Evolutionary conservation across 2,329 filamentous ascomycete genomes (phyloP), one percentile per base, ranked within the genome.

Genomic region (Leptodontidium sp.): DNA sequence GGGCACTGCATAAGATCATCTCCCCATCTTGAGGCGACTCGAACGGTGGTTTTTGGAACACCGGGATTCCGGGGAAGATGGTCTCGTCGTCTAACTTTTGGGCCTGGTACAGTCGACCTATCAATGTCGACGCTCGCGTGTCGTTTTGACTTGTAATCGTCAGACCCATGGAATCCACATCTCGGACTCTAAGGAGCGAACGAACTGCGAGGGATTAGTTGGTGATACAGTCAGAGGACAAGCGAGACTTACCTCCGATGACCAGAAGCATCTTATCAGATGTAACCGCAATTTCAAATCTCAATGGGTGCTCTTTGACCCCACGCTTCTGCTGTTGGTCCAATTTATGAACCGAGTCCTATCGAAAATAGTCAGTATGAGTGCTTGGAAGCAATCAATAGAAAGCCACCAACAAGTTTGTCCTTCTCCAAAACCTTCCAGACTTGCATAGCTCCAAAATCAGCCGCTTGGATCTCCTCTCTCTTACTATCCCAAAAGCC

Each of bases 41-140:
- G 53, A 58, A 65, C 2, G 64, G 64, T n/a, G 50, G 40, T 32
- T 57, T 47, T 57, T 58, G 62, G 35, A 65, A 65, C 17, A 65
- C 35, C 32, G 62, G 62, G 29, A 65, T 38, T 38, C 62, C 62
- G 24, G 64, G 64, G 26, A 38, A 65, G 24, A 65, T 53, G 7
- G 50, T 65, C 24, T 65, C 52, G 17, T 57, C 53, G 40, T 65
- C 52, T 29, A 38, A 32, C 26, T 40, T 63, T 15, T 50, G 29
- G 1, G 62, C 35, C 38, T 53, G 35, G 38, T 64, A 55, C 6
- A 64, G 35, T 15, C 62, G 49, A 26, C 62, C 50, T 21, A 43
- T 55, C 11, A 64, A 57, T 24, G 50, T 43, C n/a, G 47, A 64
- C 2, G 24, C 35, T 45, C 35, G 35, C 17, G 47, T 24, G 12